Conservation (phyloP, 2,329 filamentous ascomycete species). For the Sporothrix pallida region DNA sequence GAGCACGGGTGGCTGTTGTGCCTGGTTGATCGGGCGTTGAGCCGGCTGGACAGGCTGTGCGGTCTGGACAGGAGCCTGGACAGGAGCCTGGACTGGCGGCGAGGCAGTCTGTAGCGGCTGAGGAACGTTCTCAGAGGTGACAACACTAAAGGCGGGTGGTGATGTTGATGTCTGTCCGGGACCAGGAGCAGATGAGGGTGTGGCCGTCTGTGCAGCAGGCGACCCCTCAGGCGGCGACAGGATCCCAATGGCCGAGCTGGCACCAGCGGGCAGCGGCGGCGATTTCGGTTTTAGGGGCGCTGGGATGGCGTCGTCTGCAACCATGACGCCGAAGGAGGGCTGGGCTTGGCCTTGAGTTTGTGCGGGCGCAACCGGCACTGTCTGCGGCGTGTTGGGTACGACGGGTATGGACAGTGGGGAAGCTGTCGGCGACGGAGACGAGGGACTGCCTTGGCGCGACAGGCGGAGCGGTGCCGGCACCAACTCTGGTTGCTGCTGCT, state of each 20-base stretch:
- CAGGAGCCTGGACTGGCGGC: not conserved
- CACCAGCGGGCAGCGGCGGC: not conserved
- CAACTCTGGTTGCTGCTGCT: slow-evolving; percentile 18
- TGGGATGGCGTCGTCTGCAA: slow-evolving; percentile 20
- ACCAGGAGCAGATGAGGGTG: not conserved
- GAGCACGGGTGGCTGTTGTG: not conserved
- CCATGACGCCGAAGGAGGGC: not conserved
- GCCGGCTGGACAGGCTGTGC: not conserved
- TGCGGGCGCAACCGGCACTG: not conserved
- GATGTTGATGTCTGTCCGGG: not conserved
- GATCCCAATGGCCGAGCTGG: not conserved
- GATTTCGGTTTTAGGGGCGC: slow-evolving; percentile 29
- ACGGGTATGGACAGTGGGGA: not conserved
- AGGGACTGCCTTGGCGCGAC: slow-evolving; percentile 1
- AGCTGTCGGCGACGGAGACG: not conserved
- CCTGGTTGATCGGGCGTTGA: not conserved
- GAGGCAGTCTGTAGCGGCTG: not conserved
- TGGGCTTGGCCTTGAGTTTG: not conserved
- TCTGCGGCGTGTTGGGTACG: not conserved
- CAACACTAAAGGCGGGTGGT: not conserved
- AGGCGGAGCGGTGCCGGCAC: slow-evolving; percentile 30
- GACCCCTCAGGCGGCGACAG: slow-evolving; percentile 5
- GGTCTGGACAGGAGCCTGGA: not conserved
- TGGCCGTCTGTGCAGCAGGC: not conserved
- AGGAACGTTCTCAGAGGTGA: not conserved